phyloP scores from a whole-genome alignment of 768 basidiomycete species.

The Phallus indusiatus region DNA sequence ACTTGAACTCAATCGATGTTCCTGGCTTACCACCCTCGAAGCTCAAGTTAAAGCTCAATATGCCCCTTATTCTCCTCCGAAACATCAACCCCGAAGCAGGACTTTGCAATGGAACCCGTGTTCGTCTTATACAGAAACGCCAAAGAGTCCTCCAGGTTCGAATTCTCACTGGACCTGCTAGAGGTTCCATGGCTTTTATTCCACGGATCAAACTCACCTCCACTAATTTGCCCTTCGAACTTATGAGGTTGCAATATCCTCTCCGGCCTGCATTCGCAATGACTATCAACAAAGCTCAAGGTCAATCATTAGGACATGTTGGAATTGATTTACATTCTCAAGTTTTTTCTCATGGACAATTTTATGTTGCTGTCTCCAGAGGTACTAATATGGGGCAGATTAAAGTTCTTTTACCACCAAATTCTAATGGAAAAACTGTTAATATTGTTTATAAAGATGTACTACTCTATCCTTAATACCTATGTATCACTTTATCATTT shows the following conservation, averaged over 20 bases:
- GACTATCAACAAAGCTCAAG: conserved; percentile 41
- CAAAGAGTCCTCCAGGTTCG: neutral
- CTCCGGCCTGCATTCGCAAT: conserved; percentile 30
- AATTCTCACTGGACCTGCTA: neutral
- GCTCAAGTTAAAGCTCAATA: neutral
- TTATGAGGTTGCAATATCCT: conserved; percentile 20
- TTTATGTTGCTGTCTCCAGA: conserved; percentile 35
- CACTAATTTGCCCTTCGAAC: neutral
- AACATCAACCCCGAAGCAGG: neutral
- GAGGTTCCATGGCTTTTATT: neutral
- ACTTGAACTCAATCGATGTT: neutral
- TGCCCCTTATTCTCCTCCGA: neutral
- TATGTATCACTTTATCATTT: no score
- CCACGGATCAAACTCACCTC: conserved; percentile 22
- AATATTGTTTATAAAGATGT: conserved; percentile 26
- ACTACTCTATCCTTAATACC: conserved; percentile 3
- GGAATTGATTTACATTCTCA: conserved; percentile 29
- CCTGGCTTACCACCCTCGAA: neutral
- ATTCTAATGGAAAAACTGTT: conserved; percentile 8
- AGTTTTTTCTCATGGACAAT: conserved; percentile 35
- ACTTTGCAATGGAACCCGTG: neutral
- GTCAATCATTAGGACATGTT: conserved; percentile 34
- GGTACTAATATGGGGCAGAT: conserved; percentile 23
- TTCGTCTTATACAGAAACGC: neutral
- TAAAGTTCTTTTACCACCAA: conserved; percentile 19